Evolutionary conservation across 2,329 filamentous ascomycete genomes (phyloP), one percentile per base, ranked within the genome.

Genomic region (Microcera coccophila): DNA sequence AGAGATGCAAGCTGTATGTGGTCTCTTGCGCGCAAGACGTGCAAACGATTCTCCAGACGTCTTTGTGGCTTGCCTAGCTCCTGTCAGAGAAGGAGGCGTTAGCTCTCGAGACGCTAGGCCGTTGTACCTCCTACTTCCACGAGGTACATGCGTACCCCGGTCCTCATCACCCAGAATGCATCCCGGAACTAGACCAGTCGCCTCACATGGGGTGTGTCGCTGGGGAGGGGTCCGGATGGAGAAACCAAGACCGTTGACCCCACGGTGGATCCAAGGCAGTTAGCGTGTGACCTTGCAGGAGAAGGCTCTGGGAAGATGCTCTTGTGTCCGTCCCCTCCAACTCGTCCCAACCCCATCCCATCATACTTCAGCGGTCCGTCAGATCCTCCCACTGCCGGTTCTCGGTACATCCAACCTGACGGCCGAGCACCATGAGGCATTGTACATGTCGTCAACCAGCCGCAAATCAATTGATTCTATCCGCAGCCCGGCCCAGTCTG

Each of bases 381-480:
- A 20, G 10, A 5, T 19, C 39, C 41, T 38, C 44, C 33, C 51
- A 34, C 38, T 42, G 45, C 42, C 46, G 45, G 41, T 29, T 50
- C 46, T 52, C 51, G 51, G 54, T n/a, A 34, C 53, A 55, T 55
- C 38, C 49, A 28, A 48, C 41, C 47, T 48, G 33, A 44, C 38
- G 47, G 42, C 44, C 44, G 37, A 50, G 39, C 45, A 46, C 42
- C 51, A 53, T 48, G 47, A 39, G 45, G 38, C 43, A 53, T 50
- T 45, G 45, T 42, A 55, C 51, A 55, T 48, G 41, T 49, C 55
- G 50, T 49, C 55, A 55, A 39, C 38, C 47, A 44, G 48, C 36
- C 38, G 45, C 53, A 36, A 50, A 54, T 48, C 54, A 57, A 42
- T 47, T 55, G 48, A 53, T 33, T 44, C 47, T 47, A 54, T 49